Evolutionary conservation across 441 rosid species (phyloP), one percentile per base, ranked within the genome.

Genomic region (Gossypium schwendimanii): DNA sequence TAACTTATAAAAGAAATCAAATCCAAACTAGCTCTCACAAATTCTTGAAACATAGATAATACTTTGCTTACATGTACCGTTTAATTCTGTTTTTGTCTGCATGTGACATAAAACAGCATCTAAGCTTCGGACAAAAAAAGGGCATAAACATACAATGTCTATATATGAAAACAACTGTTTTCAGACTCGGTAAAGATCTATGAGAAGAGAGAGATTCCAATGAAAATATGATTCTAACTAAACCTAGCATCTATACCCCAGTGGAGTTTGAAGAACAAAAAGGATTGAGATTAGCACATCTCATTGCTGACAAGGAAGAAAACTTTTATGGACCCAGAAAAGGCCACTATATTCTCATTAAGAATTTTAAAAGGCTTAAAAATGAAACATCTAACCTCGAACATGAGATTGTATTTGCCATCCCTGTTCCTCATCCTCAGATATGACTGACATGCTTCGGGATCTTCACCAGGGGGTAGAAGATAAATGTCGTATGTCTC

Each of bases 401-500:
- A 95, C 98, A 93, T 95, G 77, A 91, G 97, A 88, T 85, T 91
- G 82, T 95, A 95, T 74, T 95, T 93, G 36, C 99, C 99, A 82
- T 95, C 99, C 66, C 96, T 88, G 79, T 95, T 95, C 83, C 99
- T 89, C 99, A 90, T 90, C 88, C 99, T 87, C 81, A 95, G 84
- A 80, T 95, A 90, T 5, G 99, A 95, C 75, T 91, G 99, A 57
- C 99, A 95, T 52, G 99, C 97, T 85, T 93, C 97, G 70, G 99
- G 97, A 84, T 95, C 98, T 88, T 95, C 97, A 63, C 97, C 98
- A 7, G 99, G 99, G 44, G 99, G 99, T 71, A 95, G 84, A 80
- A 95, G 96, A 88, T 91, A 95, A 75, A 93, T 93, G 84, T 93
- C 99, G 72, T 93, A 93, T 24, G 99, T 95, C 83, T 95, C 98